A percentile compares a stretch with the other conserved stretches of the same genome.
Evolutionary conservation across 2,329 filamentous ascomycete genomes (phyloP).

Genomic region (Microdochium trichocladiopsis): DNA sequence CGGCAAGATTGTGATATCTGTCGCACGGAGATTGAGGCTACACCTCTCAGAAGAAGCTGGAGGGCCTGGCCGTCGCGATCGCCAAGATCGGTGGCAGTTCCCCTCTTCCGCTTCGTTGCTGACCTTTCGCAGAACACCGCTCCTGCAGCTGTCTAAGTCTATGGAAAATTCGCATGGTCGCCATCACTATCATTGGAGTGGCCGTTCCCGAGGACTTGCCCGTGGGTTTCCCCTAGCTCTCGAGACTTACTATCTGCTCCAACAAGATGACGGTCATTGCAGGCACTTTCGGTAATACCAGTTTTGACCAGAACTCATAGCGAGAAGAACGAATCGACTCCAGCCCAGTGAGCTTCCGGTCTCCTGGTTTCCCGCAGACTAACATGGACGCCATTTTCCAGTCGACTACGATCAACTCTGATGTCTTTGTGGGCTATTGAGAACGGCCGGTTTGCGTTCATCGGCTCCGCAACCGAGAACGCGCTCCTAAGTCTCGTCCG

Average conservation of each 20-base stretch:
- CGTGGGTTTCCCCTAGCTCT: constrained; percentile 60
- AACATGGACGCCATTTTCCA: constrained; percentile 28
- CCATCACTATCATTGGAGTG: constrained; percentile 62
- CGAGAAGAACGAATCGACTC: constrained; percentile 9
- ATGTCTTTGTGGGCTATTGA: constrained; percentile 47
- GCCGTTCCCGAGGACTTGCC: constrained; percentile 61
- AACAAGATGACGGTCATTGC: constrained; percentile 74
- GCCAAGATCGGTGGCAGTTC: constrained; percentile 53
- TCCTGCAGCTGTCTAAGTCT: constrained; percentile 49
- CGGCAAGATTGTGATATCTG: constrained; percentile 48
- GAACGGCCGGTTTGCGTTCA: constrained; percentile 34
- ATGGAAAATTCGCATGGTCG: constrained; percentile 56
- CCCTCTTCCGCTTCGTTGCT: constrained; percentile 72
- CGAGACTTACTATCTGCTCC: constrained; percentile 60
- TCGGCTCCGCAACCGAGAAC: constrained; percentile 51
- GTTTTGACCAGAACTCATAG: constrained; percentile 16
- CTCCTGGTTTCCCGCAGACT: constrained; percentile 16
- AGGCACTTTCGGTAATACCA: constrained; percentile 51
- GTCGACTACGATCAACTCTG: constrained; percentile 48
- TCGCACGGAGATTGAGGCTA: constrained; percentile 45
- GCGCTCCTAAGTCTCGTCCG: constrained; percentile 43
- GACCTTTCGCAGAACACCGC: constrained; percentile 42
- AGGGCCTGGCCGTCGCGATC: constrained; percentile 40
- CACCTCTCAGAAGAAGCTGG: constrained; percentile 48
- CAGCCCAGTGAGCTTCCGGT: constrained; percentile 19